Base-by-base conservation (phyloP, 345 rosid genomes). In the Anacardium occidentale region DNA sequence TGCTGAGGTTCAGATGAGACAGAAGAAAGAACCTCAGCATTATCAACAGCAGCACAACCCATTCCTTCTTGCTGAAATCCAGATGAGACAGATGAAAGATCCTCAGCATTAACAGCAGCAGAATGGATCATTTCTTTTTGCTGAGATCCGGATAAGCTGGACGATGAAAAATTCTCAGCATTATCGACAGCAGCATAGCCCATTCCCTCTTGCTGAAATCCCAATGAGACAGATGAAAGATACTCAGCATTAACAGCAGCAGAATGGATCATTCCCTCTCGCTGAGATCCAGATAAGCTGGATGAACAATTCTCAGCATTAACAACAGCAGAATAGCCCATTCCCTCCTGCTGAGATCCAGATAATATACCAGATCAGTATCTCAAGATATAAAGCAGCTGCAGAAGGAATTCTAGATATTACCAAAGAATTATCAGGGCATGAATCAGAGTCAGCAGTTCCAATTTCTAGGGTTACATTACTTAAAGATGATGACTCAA, bases 401-500 rank as follows among this genome's bases (percentile, higher is more conserved):
- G 70, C 47, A 42, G n/a, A 78, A 73, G 55, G 54, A 71, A 45
- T 37, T 48, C 51, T 55, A 72, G 58, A 66, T 66, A 78, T 71
- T 79, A 89, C 88, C 77, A 57, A 61, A 40, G 74, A 68, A 54
- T 67, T 71, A 75, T 79, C 75, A 60, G 69, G 65, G 59, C 48
- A 72, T 56, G 87, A 73, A 66, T 78, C 54, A 68, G 81, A 76
- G 77, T 51, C 62, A 22, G 62, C 45, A 72, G 71, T 61, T 59
- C 63, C n/a, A 60, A 40, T 74, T 70, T 72, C 53, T 67, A 70
- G 66, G 29, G 71, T 61, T 75, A 77, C 68, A 47, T 61, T 25
- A 22, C 48, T 61, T 37, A 71, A 70, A 21, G 66, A 63, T 47
- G 66, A 73, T 73, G 68, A 68, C 54, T 62, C 73, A 13, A 77